A percentile compares a stretch with the other conserved stretches of the same genome.
These are phyloP conservation scores for Lepidopterella palustris DNA, from an alignment of 495 filamentous ascomycete genomes.

Conservation along the genomic window DNA sequence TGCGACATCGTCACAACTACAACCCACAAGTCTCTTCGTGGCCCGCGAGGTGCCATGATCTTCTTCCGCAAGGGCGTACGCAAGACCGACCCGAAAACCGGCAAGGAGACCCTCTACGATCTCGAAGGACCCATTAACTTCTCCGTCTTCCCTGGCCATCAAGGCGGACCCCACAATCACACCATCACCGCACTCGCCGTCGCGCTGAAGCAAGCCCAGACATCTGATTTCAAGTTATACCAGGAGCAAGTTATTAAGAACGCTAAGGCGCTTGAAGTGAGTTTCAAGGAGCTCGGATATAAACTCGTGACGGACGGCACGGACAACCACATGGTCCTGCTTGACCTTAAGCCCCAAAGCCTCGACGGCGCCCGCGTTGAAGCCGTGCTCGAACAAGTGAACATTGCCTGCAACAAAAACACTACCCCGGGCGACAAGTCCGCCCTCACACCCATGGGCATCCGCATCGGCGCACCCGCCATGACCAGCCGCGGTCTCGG, in stretches of 20 bases:
- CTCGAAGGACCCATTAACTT: constrained; percentile 91
- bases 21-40: constrained; percentile 92
- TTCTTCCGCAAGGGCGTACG: constrained; percentile 93
- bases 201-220: constrained; percentile 87
- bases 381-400: constrained; percentile 86
- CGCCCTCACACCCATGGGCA: constrained; percentile 82
- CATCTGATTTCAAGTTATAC: constrained; percentile 79
- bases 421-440: constrained; percentile 94
- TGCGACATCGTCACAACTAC: constrained; percentile 98
- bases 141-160: constrained; percentile 98
- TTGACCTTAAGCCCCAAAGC: constrained; percentile 86
- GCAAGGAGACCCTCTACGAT: constrained; percentile 77
- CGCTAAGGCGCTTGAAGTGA: constrained; percentile 73
- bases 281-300: constrained; percentile 76
- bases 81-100: constrained; percentile 75
- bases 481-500: constrained; percentile 95
- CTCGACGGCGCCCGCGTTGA: constrained; percentile 93
- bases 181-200: constrained; percentile 95
- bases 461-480: constrained; percentile 88
- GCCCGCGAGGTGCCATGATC: constrained; percentile 94
- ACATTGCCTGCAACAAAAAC: constrained; percentile 97
- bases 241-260: constrained; percentile 83
- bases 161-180: constrained; percentile 97
- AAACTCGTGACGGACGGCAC: constrained; percentile 88
- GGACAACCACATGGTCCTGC: constrained; percentile 91